Evolutionary conservation across 2,329 filamentous ascomycete species (phyloP).

Genomic region (Colletotrichum gloeosporioides): DNA sequence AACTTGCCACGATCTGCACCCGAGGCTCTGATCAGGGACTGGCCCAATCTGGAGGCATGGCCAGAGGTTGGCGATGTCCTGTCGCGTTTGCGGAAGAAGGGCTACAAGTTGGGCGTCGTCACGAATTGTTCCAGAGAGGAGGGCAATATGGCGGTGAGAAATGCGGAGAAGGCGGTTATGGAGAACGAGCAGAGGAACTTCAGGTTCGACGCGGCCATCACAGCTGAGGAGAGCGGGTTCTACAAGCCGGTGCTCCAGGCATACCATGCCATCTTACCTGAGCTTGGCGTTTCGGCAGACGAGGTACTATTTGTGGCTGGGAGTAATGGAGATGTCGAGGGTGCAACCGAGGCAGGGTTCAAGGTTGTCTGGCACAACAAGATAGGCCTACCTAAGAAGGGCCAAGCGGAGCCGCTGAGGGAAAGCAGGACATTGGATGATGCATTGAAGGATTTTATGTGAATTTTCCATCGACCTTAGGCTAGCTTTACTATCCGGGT

Average conservation of each 20-base stretch:
- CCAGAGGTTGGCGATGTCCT: background rate
- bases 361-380: background rate
- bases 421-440: background rate
- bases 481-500: background rate
- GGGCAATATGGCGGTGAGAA: background rate
- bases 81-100: background rate
- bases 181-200: background rate
- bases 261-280: background rate
- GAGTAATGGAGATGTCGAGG: background rate
- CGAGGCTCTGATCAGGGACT: background rate
- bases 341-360: background rate
- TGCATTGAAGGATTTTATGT: background rate
- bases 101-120: background rate
- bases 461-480: background rate
- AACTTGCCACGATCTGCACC: background rate
- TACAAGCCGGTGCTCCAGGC: background rate
- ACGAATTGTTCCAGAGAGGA: background rate
- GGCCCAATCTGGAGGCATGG: background rate
- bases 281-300: background rate
- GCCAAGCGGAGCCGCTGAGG: background rate
- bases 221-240: background rate
- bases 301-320: background rate
- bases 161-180: background rate
- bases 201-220: background rate
- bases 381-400: background rate